Percentiles rank a stretch among this genome's conserved stretches.
phyloP scores from a whole-genome alignment of 2,329 filamentous ascomycete species.

The Diaporthe sp. region DNA sequence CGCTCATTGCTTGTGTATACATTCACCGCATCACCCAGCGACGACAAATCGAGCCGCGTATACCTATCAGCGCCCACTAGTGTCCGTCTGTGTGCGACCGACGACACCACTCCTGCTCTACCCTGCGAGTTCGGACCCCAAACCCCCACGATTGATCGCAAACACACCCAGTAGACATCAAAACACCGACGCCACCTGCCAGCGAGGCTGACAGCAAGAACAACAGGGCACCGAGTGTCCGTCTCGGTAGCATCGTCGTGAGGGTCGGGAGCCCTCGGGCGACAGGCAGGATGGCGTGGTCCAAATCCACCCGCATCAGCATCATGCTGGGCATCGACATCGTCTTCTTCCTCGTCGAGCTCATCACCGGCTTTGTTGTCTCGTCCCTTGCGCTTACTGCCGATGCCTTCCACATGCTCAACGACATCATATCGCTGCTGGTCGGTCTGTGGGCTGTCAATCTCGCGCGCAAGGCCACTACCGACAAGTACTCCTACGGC shows the following conservation, averaged over 20 bases:
- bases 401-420: conserved; percentile 99
- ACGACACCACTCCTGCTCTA: neutral
- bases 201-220: neutral
- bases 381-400: conserved; percentile 94
- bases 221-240: neutral
- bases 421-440: conserved; percentile 94
- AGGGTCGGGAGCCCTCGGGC: conserved; percentile 36
- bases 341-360: conserved; percentile 90
- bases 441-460: conserved; percentile 97
- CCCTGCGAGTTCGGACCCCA: conserved; percentile 21
- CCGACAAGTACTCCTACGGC: conserved; percentile 95
- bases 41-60: neutral
- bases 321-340: conserved; percentile 93
- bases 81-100: conserved; percentile 15
- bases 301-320: conserved; percentile 92
- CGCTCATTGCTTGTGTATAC: neutral
- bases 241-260: conserved; percentile 19
- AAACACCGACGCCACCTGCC: neutral
- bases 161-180: neutral
- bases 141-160: conserved; percentile 7
- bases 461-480: conserved; percentile 85
- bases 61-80: neutral
- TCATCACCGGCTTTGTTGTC: conserved; percentile 87
- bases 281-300: conserved; percentile 78
- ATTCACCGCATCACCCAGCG: neutral